Evolutionary conservation across 2,329 filamentous ascomycete species (phyloP).

Genomic region (Pestalotiopsis sp.): DNA sequence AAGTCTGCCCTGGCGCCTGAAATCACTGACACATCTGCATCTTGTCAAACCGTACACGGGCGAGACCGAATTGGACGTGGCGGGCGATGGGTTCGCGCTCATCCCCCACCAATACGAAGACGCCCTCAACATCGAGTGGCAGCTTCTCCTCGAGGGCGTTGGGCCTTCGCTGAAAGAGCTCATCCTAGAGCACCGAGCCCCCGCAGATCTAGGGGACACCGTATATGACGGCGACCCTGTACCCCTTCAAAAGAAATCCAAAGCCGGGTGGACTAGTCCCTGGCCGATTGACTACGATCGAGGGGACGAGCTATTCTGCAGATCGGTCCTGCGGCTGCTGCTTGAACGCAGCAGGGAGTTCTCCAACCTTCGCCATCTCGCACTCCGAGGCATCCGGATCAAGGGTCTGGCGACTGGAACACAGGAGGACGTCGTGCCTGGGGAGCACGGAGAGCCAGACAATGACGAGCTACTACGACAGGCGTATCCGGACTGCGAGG

Average conservation of each 20-base stretch:
- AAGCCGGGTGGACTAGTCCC: too few relatives aligned
- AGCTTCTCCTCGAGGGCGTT: neutral
- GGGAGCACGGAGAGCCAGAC: slow-evolving; percentile 1
- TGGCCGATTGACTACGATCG: neutral
- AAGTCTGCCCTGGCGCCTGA: neutral
- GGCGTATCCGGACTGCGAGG: slow-evolving; percentile 7
- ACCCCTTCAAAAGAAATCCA: neutral
- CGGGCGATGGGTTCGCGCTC: neutral
- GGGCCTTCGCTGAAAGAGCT: slow-evolving; percentile 1
- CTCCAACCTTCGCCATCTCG: slow-evolving; percentile 2
- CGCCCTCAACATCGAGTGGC: slow-evolving; percentile 5
- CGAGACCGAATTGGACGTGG: neutral
- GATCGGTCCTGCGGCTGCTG: slow-evolving; percentile 6
- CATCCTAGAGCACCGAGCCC: slow-evolving; percentile 11
- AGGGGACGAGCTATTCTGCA: slow-evolving; percentile 13
- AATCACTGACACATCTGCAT: slow-evolving; percentile 10
- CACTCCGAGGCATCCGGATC: slow-evolving; percentile 13
- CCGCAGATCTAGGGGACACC: neutral
- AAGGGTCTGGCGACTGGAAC: neutral
- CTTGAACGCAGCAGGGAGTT: slow-evolving; percentile 9
- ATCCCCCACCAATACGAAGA: slow-evolving; percentile 2
- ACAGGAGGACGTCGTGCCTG: neutral
- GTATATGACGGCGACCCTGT: neutral
- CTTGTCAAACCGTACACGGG: slow-evolving; percentile 8
- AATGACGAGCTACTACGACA: slow-evolving; percentile 1